Base-by-base conservation (phyloP, 805 yeast genomes). In the Gaillardinia entomophila region DNA sequence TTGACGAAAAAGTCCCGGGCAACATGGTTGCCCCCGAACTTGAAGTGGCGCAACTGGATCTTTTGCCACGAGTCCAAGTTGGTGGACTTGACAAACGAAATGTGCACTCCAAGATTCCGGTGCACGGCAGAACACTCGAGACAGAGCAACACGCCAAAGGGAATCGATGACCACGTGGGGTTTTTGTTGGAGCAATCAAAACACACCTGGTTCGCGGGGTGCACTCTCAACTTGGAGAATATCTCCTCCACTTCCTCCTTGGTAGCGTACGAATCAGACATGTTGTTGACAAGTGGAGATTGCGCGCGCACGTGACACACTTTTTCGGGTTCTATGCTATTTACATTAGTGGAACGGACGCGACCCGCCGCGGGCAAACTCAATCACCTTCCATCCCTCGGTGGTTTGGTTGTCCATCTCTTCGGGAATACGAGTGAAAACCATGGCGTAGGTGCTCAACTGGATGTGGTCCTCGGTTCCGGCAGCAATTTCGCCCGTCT, bases 81-180 rank as follows among this genome's bases (percentile, higher is more conserved):
- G 18, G 92, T 77, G 18, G 96, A 86, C 56, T 88, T 86, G 37
- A 92, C 97, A 66, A 92, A 92, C 24, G 97, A 77, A 49, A 92
- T 81, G 57, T 92, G 98, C 24, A 89, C 97, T 38, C 98, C 98
- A 62, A 92, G 62, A 57, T 88, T 88, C 60, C 98, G 77, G 66
- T 92, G 98, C 32, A 83, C 87, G 3, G 97, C 89, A 33, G 96
- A 84, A 60, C 98, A 92, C 57, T 92, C 95, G 39, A 89, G 71
- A 66, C 98, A 92, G 37, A 92, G 65, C 55, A 89, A 75, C 32
- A 89, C 84, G 35, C 97, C 98, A 60, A 86, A 90, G 11, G 97
- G 96, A 34, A 90, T 88, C 11, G 97, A 90, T 3, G 98, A 86
- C 98, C 98, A 92, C 0, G 97, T 87, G 24, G 98, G 97, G 57